Conservation (phyloP, 1,139 yeast species). For the Magnusiomyces ingens region DNA sequence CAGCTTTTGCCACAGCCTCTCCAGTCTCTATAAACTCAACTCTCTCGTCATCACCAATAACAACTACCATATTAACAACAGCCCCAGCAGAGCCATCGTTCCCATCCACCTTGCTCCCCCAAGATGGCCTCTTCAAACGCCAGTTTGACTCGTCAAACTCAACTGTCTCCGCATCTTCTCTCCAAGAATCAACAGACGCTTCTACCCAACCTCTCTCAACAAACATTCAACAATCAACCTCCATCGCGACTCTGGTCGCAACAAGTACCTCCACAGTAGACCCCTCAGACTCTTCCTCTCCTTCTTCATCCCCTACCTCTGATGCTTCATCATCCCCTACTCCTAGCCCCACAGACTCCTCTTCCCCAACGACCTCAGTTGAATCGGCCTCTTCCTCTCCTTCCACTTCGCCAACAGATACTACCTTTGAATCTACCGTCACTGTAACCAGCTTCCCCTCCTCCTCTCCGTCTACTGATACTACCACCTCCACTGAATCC, state of each 20-base stretch:
- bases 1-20: neutral
- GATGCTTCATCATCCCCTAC: constrained; percentile 1
- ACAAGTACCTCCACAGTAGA: constrained; percentile 10
- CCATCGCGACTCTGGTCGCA: constrained; percentile 11
- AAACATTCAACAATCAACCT: neutral
- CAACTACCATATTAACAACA: neutral
- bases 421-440: constrained; percentile 17
- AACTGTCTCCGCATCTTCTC: constrained; percentile 27
- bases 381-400: neutral
- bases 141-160: constrained; percentile 42
- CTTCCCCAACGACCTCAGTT: neutral
- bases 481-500: constrained; percentile 14
- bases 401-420: constrained; percentile 5
- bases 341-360: constrained; percentile 6
- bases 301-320: neutral
- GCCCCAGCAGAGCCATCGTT: constrained; percentile 26
- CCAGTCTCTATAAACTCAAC: neutral
- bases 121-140: constrained; percentile 34
- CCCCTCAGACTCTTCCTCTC: constrained; percentile 4
- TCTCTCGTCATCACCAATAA: neutral
- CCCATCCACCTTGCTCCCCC: constrained; percentile 34
- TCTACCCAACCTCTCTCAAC: constrained; percentile 3
- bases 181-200: no score
- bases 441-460: constrained; percentile 13
- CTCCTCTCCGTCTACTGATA: neutral